Base-by-base conservation (phyloP, 352 stramenopile species). In the Pythium brachiatum region DNA sequence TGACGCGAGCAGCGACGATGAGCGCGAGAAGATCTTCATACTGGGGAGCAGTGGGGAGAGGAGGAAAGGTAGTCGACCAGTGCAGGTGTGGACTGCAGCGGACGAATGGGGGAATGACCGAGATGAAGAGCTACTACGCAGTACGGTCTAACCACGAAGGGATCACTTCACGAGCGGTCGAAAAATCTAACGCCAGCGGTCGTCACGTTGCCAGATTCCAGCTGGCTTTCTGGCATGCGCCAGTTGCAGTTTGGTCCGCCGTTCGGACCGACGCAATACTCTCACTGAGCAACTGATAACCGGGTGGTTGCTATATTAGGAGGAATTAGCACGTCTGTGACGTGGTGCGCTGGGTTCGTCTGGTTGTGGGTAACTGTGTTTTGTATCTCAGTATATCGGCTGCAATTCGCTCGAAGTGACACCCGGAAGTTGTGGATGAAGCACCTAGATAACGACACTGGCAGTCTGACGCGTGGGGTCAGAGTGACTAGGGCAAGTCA, bases 21-120 rank as follows among this genome's bases (percentile, higher is more conserved):
- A 27, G 44, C 29, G 29, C 29, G 44, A 13, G 23, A 52, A 25
- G 29, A 57, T 27, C 51, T 69, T 63, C 67, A 74, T 75, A 5
- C 2, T 68, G 16, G 7, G 18, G 31, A 57, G 20, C 3, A 54
- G 50, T 11, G 53, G 53, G 21, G 21, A 29, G 23, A 15, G 53
- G 16, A 59, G 11, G 41, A 39, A 18, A 32, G 29, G 26, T 46
- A 25, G 5, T 53, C 48, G 15, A 53, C 18, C 38, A 25, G 23
- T 43, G 15, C 15, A 12, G 15, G 46, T 29, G 41, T 18, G 7
- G 15, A 27, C 23, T 53, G 53, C 39, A 32, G 38, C 39, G 51
- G 50, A 27, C 50, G 48, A 46, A 46, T 46, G 12, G 38, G 38
- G 38, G 38, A 46, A 46, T 46, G 32, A 39, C 32, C 7, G 7